A percentile compares a stretch with the other conserved stretches of the same genome.
Evolutionary conservation across 768 basidiomycete species (phyloP).

Genomic region (Lentinula sp.): DNA sequence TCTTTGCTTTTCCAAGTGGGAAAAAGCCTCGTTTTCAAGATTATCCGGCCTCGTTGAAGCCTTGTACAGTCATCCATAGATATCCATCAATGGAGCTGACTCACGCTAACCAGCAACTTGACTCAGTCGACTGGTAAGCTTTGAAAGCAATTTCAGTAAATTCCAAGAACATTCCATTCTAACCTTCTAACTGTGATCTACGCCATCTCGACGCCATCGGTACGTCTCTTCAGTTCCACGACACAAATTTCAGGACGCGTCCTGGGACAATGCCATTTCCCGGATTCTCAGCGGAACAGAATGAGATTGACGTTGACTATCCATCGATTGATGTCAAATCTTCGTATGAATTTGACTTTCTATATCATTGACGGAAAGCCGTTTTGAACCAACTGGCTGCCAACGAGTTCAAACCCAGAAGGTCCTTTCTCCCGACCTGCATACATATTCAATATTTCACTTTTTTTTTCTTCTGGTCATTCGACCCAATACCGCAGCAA

Average conservation of each 20-base stretch:
- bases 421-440: no score
- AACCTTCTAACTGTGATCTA: not conserved
- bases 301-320: no score
- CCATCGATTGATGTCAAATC: no score
- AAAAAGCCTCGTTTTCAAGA: not conserved
- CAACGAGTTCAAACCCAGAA: no score
- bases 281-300: not conserved
- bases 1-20: not conserved
- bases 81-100: not conserved
- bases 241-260: no score
- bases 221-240: not conserved
- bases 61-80: not conserved
- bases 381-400: no score
- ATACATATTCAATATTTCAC: no score
- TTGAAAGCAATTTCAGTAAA: not conserved
- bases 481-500: not conserved
- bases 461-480: not conserved
- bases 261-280: not conserved
- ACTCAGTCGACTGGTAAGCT: not conserved
- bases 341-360: no score
- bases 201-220: not conserved
- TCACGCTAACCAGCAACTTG: not conserved
- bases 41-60: not conserved
- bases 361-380: no score
- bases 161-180: not conserved